Base-by-base conservation (phyloP, 1,284 basidiomycete genomes). In the Anthracocystis setariae region DNA sequence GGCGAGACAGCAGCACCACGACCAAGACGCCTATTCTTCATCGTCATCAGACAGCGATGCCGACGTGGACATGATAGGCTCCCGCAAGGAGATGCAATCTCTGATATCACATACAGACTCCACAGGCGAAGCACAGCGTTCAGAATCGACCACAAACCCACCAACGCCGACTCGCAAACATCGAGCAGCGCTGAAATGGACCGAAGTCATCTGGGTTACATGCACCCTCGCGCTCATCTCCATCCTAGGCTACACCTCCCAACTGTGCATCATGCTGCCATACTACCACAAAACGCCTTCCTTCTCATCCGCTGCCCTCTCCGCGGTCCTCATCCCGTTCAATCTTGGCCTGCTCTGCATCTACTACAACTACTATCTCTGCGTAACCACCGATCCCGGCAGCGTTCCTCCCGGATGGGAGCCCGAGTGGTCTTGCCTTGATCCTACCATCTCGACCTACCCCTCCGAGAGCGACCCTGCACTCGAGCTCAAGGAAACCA, bases 271-370 rank as follows among this genome's bases (percentile, higher is more conserved):
- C 51, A 74, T 82, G 47, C 47, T 65, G 23, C 78, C 78, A 2
- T 80, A 82, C 62, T 79, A 67, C 44, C 40, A 42, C 47, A 55
- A 52, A 13, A 76, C 73, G 18, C 65, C 71, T 8, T 66, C 64
- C 12, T 73, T 79, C 50, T 50, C 60, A 8, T 83, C 90, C 21
- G 17, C 18, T 8, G 89, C 92, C 63, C 88, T 95, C 25, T 75
- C 93, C 35, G 85, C 84, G 32, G 86, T 94, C 7, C 87, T 97
- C 10, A 74, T 89, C 0, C 93, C 93, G 1, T 95, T 96, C 90
- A 95, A 97, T 92, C 93, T 81, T 78, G 72, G 68, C 12, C 33
- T 77, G 20, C 17, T 74, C 3, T 53, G 40, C 25, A 73, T 81
- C 47, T 78, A 72, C 44, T 69, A 56, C 59, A 77, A 79, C 50